Conservation (phyloP, 192 early-diverging fungal genomes). For the Coemansia sp. region DNA sequence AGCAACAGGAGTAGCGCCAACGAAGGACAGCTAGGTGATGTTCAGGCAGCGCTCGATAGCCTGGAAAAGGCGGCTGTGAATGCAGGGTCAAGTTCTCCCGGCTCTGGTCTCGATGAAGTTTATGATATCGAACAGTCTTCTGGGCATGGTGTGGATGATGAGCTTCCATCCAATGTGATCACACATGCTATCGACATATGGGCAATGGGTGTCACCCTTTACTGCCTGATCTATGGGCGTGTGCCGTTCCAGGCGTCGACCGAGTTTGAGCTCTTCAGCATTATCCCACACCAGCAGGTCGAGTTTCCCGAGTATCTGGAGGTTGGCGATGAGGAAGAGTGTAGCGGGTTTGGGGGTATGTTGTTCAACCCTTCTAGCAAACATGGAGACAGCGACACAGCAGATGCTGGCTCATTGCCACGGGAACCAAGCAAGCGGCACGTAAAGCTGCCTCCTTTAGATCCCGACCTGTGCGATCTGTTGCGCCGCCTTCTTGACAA, state of each 20-base stretch:
- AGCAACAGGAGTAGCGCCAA: slow-evolving; percentile 15
- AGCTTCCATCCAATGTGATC: slow-evolving; percentile 57
- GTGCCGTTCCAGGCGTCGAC: slow-evolving; percentile 93
- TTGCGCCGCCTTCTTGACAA: slow-evolving; percentile 78
- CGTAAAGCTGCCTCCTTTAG: slow-evolving; percentile 48
- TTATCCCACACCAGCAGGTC: slow-evolving; percentile 75
- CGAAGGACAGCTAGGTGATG: slow-evolving; percentile 8
- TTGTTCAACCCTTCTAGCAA: slow-evolving; percentile 18
- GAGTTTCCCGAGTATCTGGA: slow-evolving; percentile 53
- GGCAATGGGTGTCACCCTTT: slow-evolving; percentile 96
- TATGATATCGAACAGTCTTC: neutral
- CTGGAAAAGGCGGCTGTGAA: neutral
- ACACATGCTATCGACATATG: slow-evolving; percentile 95
- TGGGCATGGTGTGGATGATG: slow-evolving; percentile 20
- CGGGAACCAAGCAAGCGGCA: neutral
- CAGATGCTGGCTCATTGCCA: neutral
- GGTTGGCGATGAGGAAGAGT: slow-evolving; percentile 4
- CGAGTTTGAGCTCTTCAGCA: slow-evolving; percentile 94
- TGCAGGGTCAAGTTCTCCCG: slow-evolving; percentile 8
- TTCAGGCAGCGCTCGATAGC: slow-evolving; percentile 12
- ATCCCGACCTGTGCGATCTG: slow-evolving; percentile 68
- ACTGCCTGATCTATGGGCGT: slow-evolving; percentile 87
- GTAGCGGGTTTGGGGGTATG: neutral
- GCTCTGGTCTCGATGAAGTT: neutral
- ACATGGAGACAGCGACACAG: slow-evolving; percentile 3